Evolutionary conservation across 1,139 yeast genomes (phyloP).

Genomic region (Debaryomycetaceae sp.): DNA sequence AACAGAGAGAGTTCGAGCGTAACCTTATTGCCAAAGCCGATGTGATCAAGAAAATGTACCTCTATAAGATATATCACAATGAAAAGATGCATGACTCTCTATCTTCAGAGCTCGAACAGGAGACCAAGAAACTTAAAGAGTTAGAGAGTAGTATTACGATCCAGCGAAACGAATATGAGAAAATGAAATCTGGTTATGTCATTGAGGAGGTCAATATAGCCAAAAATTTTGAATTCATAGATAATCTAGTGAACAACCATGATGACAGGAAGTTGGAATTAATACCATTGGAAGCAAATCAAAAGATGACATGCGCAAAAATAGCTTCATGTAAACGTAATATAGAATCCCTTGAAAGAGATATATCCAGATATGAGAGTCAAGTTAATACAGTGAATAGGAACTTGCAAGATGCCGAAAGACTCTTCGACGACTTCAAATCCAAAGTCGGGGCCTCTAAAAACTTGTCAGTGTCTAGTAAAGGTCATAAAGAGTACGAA

Average conservation of each 20-base stretch:
- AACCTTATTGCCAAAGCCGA: constrained; percentile 49
- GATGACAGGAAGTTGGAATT: constrained; percentile 48
- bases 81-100: constrained; percentile 45
- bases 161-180: constrained; percentile 26
- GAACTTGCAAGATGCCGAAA: constrained; percentile 48
- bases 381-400: constrained; percentile 39
- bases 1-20: constrained; percentile 65
- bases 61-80: constrained; percentile 69
- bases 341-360: constrained; percentile 50
- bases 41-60: constrained; percentile 46
- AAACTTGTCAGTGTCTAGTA: constrained; percentile 35
- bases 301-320: constrained; percentile 45
- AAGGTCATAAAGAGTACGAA: constrained; percentile 60
- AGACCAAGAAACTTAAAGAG: constrained; percentile 25
- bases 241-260: constrained; percentile 34
- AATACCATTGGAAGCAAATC: constrained; percentile 57
- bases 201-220: constrained; percentile 42
- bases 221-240: constrained; percentile 38
- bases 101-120: constrained; percentile 20
- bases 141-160: constrained; percentile 20
- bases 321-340: constrained; percentile 49
- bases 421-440: constrained; percentile 44
- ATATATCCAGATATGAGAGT: constrained; percentile 50
- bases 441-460: constrained; percentile 22
- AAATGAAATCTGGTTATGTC: constrained; percentile 43